These are phyloP conservation scores for Cyamopsis tetragonoloba DNA, from an alignment of 306 rosid genomes.

Conservation along the genomic window DNA sequence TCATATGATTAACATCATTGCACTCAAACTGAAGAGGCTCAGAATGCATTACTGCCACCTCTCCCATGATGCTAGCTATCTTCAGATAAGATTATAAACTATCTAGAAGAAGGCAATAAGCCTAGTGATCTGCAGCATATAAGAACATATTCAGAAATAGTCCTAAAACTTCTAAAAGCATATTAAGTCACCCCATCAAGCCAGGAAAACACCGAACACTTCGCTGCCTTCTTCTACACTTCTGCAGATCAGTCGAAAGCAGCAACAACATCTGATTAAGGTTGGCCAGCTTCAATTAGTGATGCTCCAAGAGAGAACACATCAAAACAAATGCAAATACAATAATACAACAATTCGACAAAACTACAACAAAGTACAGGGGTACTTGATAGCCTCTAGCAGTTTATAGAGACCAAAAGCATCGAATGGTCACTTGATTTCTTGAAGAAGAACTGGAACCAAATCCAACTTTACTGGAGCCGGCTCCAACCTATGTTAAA, in stretches of 20 bases:
- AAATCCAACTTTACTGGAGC: slow-evolving; percentile 65
- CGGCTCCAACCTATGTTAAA: slow-evolving; percentile 82
- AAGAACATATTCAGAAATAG: slow-evolving; percentile 38
- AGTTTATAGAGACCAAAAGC: slow-evolving; percentile 43
- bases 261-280: slow-evolving; percentile 65
- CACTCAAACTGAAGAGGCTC: slow-evolving; percentile 38
- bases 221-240: slow-evolving; percentile 68
- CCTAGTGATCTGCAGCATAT: slow-evolving; percentile 71
- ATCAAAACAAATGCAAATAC: slow-evolving; percentile 61
- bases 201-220: slow-evolving; percentile 61
- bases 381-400: slow-evolving; percentile 62
- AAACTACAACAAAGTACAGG: slow-evolving; percentile 46
- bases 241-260: slow-evolving; percentile 69
- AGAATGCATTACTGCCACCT: slow-evolving; percentile 40
- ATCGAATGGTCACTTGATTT: slow-evolving; percentile 63
- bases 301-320: slow-evolving; percentile 49
- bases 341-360: slow-evolving; percentile 58
- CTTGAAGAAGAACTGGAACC: slow-evolving; percentile 68
- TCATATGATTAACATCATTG: slow-evolving; percentile 31
- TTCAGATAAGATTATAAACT: slow-evolving; percentile 19
- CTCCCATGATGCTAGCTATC: slow-evolving; percentile 39
- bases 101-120: slow-evolving; percentile 35
- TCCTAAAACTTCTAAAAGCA: slow-evolving; percentile 36
- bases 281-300: slow-evolving; percentile 56
- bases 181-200: slow-evolving; percentile 38